These are phyloP conservation scores for Lasiosphaeria miniovina DNA, from an alignment of 495 filamentous ascomycete species.

Conservation along the genomic window DNA sequence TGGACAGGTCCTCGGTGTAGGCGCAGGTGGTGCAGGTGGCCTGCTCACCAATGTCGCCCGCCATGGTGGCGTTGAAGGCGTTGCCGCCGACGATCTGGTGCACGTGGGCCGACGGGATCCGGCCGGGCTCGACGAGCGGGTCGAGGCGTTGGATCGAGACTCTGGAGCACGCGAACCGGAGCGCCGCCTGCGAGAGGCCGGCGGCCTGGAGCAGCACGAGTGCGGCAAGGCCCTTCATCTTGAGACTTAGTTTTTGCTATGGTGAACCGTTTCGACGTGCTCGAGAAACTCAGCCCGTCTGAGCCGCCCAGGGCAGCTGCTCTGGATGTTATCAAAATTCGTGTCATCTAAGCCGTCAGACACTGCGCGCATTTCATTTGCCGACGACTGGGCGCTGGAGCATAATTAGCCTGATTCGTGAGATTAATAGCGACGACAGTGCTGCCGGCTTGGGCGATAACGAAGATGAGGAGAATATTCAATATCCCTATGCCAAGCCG, in stretches of 20 bases:
- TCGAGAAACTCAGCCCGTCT: neutral
- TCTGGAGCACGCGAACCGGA: slow-evolving; percentile 42
- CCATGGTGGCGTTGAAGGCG: slow-evolving; percentile 44
- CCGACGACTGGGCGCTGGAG: neutral
- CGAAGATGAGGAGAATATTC: neutral
- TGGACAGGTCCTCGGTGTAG: slow-evolving; percentile 17
- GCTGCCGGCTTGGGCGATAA: neutral
- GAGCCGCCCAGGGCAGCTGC: neutral
- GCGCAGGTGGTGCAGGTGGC: slow-evolving; percentile 26
- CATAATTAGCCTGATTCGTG: neutral
- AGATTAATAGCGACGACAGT: neutral
- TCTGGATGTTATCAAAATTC: neutral
- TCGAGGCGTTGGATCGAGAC: slow-evolving; percentile 42
- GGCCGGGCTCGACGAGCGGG: slow-evolving; percentile 37
- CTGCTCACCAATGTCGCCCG: slow-evolving; percentile 37
- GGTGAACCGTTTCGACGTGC: neutral
- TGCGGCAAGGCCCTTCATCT: slow-evolving; percentile 41
- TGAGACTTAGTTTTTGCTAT: neutral
- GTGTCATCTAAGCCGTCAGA: neutral
- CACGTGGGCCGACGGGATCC: slow-evolving; percentile 37
- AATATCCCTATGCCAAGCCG: neutral
- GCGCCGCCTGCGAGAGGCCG: slow-evolving; percentile 37
- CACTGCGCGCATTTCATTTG: neutral
- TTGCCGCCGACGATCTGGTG: slow-evolving; percentile 47
- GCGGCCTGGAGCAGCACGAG: slow-evolving; percentile 32